These are phyloP conservation scores for Agaricales sp. DNA, from an alignment of 1,284 basidiomycete genomes.

Conservation along the genomic window DNA sequence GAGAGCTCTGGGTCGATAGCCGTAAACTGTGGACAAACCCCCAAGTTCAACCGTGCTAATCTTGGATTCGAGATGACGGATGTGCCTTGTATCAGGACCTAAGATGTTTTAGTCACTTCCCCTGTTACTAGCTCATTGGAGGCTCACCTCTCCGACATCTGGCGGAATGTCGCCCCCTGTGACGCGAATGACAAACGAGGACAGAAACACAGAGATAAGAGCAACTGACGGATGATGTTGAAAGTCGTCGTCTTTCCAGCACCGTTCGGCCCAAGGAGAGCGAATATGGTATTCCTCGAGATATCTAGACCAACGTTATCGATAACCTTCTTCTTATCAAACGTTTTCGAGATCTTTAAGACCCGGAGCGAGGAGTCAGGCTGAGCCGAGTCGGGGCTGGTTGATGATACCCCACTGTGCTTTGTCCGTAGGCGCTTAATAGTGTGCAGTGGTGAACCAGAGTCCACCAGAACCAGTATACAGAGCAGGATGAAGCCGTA, in stretches of 20 bases:
- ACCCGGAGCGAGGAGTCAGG: conserved; percentile 35
- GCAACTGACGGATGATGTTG: conserved; percentile 56
- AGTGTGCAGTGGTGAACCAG: conserved; percentile 35
- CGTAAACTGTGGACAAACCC: conserved; percentile 78
- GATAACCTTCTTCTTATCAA: conserved; percentile 48
- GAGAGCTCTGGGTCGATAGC: conserved; percentile 72
- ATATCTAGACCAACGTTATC: conserved; percentile 69
- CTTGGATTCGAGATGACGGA: conserved; percentile 55
- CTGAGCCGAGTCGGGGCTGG: background rate
- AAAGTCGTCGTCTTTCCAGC: conserved; percentile 77
- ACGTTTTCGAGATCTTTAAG: conserved; percentile 58
- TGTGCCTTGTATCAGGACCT: conserved; percentile 37
- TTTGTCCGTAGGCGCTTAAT: background rate
- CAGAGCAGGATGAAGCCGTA: conserved; percentile 41
- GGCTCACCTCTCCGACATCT: conserved; percentile 52
- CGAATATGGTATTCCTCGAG: conserved; percentile 52
- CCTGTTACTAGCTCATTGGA: background rate
- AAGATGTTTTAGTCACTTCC: too few relatives aligned
- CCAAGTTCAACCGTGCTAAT: conserved; percentile 47
- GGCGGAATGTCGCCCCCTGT: conserved; percentile 53
- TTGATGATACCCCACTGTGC: background rate
- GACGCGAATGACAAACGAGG: background rate
- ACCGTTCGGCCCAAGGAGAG: conserved; percentile 72
- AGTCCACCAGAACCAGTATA: conserved; percentile 53
- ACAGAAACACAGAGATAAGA: background rate